Evolutionary conservation across 441 rosid genomes (phyloP), one percentile per base, ranked within the genome.

Genomic region (Populus hybrid): DNA sequence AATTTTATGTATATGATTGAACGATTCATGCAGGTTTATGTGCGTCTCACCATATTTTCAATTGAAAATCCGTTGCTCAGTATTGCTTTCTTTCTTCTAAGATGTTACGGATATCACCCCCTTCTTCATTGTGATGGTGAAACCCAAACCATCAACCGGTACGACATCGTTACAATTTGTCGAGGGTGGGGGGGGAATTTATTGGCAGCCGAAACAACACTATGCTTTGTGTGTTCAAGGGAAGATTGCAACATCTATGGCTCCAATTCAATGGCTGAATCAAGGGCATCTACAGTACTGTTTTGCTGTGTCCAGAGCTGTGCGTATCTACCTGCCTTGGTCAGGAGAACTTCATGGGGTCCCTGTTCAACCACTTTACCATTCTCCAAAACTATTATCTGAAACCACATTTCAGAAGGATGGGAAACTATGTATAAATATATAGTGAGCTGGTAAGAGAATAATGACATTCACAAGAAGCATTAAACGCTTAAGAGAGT

Each of bases 291-390:
- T 34, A 84, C 79, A 7, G 86, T 83, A 75, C 75, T 95, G 80
- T 94, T 94, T 85, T 97, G 99, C 75, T 94, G 98, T 46, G 90
- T 83, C 99, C 99, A 97, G 9, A 93, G 86, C 82, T 93, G 99
- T 0, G 99, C 93, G 79, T 97, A 97, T 90, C 99, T 92, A 65
- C 98, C 99, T 1, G 92, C 90, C 64, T 86, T 87, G 23, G 83
- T 86, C 84, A 94, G 73, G 50, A 93, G 97, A 82, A 83, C 87
- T 16, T 94, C 98, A 79, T 94, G 99, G 11, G 97, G 86, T 21
- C 99, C 99, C 69, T 97, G 98, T 76, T 97, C 97, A 23, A 94
- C 89, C 77, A 97, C 97, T 90, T 86, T 93, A 86, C 99, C 98
- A 69, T 84, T 86, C 88, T 94, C 98, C 84, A 97, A 82, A 76